A percentile compares a stretch with the other conserved stretches of the same genome.
phyloP scores from a whole-genome alignment of 345 rosid genomes.

The Brassica carinata region DNA sequence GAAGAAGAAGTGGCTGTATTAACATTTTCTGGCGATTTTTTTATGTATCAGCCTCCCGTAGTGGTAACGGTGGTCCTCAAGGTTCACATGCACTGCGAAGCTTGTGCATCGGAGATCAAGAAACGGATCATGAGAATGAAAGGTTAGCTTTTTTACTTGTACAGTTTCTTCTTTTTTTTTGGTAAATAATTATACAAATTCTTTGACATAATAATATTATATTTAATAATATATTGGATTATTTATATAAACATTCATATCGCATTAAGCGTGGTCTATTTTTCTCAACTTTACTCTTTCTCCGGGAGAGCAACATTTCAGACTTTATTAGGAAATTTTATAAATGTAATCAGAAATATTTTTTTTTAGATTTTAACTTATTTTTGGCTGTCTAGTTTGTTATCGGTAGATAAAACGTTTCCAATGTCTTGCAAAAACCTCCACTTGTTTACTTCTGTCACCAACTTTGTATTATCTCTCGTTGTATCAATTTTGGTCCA shows the following conservation, averaged over 20 bases:
- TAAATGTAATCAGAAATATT: background rate
- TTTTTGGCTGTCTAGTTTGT: conserved; percentile 7
- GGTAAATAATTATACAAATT: background rate
- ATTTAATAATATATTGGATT: background rate
- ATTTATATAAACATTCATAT: background rate
- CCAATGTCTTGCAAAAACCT: conserved; percentile 29
- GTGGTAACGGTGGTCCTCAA: conserved; percentile 65
- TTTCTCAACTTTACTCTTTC: background rate
- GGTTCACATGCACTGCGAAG: conserved; percentile 96
- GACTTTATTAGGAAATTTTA: background rate
- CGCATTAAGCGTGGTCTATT: background rate
- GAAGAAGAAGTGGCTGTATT: background rate
- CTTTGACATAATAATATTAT: background rate
- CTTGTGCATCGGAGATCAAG: conserved; percentile 81
- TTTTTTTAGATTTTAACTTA: background rate
- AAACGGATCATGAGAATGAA: conserved; percentile 87
- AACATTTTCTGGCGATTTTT: background rate
- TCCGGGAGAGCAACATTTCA: background rate
- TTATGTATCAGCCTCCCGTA: conserved; percentile 55
- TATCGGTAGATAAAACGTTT: conserved; percentile 32
- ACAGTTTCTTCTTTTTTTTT: too few species aligned
- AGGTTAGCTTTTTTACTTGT: conserved; percentile 44
- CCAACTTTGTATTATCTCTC: conserved; percentile 19
- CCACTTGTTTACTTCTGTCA: conserved; percentile 5
- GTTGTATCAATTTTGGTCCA: conserved; percentile 27